Evolutionary conservation across 225 moss, liverwort and hornwort genomes (phyloP), one percentile per base, ranked within the genome.

Genomic region (Marchantia paleacea): DNA sequence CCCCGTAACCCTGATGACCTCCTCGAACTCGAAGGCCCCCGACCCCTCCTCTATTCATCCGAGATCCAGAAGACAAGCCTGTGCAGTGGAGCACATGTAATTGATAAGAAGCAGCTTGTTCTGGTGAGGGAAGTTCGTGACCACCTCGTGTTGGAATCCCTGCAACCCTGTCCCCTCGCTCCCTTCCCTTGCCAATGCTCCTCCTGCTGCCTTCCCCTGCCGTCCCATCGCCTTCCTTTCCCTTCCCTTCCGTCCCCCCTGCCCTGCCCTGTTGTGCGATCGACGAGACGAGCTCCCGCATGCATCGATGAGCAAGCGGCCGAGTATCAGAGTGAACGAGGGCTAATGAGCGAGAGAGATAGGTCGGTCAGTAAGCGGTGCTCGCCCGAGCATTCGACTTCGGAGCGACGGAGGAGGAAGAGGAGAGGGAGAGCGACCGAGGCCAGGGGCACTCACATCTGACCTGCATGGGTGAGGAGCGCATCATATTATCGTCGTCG

Each of bases 61-160:
- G n/a, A 28, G 54, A 28, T 15, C 16, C 55, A 55, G 55, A 25
- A 73, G 53, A 13, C 22, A 12, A 47, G 26, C 69, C 47, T 47
- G 47, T 14, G 69, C 69, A 47, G 69, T 19, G 50, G n/a, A 75
- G 55, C 30, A 19, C 25, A 53, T 76, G 75, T 55, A 20, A 31
- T 76, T 60, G 58, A 60, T 60, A 76, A 76, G 75, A 47, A 76
- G 75, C 58, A 58, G 31, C 60, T 31, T 58, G 58, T 22, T 19
- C 20, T 22, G 57, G 13, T 16, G 58, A 50, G 14, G 60, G 75
- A 22, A 60, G 60, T 76, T 58, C 39, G 60, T 76, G 39, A 76
- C 60, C 39, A 12, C 58, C 75, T 76, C 19, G 58, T 29, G 26
- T 55, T 52, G 74, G 15, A 74, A 74, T 54, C 54, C 54, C 39